Conservation (phyloP, 371 early-diverging fungal species). For the Mucor irregularis region DNA sequence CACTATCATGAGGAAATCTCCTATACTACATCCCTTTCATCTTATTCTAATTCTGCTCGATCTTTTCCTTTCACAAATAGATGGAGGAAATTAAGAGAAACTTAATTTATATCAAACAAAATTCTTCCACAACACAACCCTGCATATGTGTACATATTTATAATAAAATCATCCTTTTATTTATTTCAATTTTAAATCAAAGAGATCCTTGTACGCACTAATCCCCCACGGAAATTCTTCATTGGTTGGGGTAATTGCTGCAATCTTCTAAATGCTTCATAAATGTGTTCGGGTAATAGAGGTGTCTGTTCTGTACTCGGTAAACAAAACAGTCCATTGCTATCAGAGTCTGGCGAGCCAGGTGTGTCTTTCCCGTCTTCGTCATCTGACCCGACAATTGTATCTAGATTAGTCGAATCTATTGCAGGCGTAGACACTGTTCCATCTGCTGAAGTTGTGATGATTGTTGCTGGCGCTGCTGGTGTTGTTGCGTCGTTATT, state of each 20-base stretch:
- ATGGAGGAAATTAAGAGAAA: background rate
- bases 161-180: too few species aligned
- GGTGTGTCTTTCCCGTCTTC: slow-evolving; percentile 24
- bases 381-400: background rate
- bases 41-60: background rate
- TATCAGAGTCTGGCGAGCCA: slow-evolving; percentile 31
- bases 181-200: slow-evolving; percentile 53
- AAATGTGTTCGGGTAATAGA: slow-evolving; percentile 82
- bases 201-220: slow-evolving; percentile 75
- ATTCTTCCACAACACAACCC: too few species aligned
- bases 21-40: too few species aligned
- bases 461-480: slow-evolving; percentile 1
- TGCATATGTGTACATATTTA: too few species aligned
- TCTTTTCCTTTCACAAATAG: background rate
- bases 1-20: too few species aligned
- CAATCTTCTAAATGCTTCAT: slow-evolving; percentile 86
- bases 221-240: slow-evolving; percentile 76
- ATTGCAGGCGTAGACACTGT: background rate
- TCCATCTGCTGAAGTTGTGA: slow-evolving; percentile 1
- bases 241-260: slow-evolving; percentile 74
- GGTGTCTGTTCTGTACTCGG: slow-evolving; percentile 82
- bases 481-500: slow-evolving; percentile 19
- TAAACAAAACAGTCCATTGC: slow-evolving; percentile 69
- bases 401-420: too few species aligned
- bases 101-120: too few species aligned